phyloP scores from a whole-genome alignment of 228 moss, liverwort and hornwort species.

The Sphagnum magellanicum region DNA sequence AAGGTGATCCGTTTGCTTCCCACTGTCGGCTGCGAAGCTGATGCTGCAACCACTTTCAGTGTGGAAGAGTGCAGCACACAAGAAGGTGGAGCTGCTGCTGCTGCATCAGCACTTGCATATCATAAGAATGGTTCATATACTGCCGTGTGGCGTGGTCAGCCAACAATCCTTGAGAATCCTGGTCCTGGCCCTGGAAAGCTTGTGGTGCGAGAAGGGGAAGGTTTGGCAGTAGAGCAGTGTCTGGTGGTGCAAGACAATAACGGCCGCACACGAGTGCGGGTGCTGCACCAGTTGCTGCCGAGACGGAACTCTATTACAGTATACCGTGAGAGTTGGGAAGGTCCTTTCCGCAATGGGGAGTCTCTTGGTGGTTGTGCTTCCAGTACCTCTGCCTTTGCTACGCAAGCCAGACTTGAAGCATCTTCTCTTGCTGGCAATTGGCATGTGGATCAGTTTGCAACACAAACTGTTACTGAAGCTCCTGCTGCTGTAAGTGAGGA shows the following conservation, averaged over 20 bases:
- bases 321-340: constrained; percentile 72
- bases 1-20: constrained; percentile 64
- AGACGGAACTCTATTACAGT: constrained; percentile 36
- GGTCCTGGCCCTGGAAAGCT: constrained; percentile 52
- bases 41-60: constrained; percentile 71
- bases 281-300: constrained; percentile 45
- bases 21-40: constrained; percentile 90
- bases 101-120: constrained; percentile 30
- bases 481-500: not conserved
- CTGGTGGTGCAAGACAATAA: constrained; percentile 21
- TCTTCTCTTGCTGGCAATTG: constrained; percentile 40
- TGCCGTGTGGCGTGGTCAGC: constrained; percentile 70
- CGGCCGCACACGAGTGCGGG: constrained; percentile 44
- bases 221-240: constrained; percentile 91
- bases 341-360: constrained; percentile 88
- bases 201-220: constrained; percentile 48
- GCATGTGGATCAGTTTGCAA: constrained; percentile 30
- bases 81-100: not conserved
- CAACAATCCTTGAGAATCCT: constrained; percentile 32
- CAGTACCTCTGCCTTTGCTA: constrained; percentile 62
- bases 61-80: constrained; percentile 33
- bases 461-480: not conserved
- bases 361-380: constrained; percentile 76
- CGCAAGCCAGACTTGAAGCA: constrained; percentile 14
- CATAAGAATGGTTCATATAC: constrained; percentile 74